Percentiles rank a stretch among this genome's conserved stretches.
phyloP scores from a whole-genome alignment of 345 rosid species.

The Noccaea caerulescens region DNA sequence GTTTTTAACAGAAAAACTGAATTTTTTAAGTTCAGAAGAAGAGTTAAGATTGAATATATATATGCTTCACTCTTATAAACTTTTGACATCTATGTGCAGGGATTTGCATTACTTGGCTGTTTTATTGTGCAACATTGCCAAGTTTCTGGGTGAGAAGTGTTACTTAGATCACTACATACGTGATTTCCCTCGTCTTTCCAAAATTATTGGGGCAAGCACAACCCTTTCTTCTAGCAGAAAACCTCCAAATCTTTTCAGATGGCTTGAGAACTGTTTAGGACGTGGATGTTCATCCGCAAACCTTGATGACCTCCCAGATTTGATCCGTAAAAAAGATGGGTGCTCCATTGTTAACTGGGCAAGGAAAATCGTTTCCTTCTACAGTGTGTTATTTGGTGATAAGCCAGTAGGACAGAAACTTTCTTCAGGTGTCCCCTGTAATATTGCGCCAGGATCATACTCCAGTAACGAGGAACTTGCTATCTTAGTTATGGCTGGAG shows the following conservation, averaged over 20 bases:
- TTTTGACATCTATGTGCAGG: slow-evolving; percentile 52
- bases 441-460: slow-evolving; percentile 75
- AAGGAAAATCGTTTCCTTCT: slow-evolving; percentile 81
- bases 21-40: slow-evolving; percentile 16
- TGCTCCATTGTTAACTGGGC: slow-evolving; percentile 76
- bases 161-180: slow-evolving; percentile 85
- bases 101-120: slow-evolving; percentile 80
- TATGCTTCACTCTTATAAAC: slow-evolving; percentile 23
- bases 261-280: slow-evolving; percentile 85
- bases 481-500: slow-evolving; percentile 94
- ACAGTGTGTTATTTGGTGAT: slow-evolving; percentile 80
- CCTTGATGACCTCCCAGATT: slow-evolving; percentile 68
- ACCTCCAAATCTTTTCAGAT: slow-evolving; percentile 83
- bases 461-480: slow-evolving; percentile 75
- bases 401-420: slow-evolving; percentile 64
- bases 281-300: slow-evolving; percentile 61
- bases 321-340: slow-evolving; percentile 70
- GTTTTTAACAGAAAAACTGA: slow-evolving; percentile 23
- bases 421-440: slow-evolving; percentile 80
- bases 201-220: slow-evolving; percentile 45
- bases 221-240: slow-evolving; percentile 51
- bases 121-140: slow-evolving; percentile 72
- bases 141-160: slow-evolving; percentile 70
- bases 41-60: slow-evolving; percentile 15
- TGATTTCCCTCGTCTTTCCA: slow-evolving; percentile 78